These are phyloP conservation scores for Phycomyces nitens DNA, from an alignment of 192 early-diverging fungal genomes.

Conservation along the genomic window DNA sequence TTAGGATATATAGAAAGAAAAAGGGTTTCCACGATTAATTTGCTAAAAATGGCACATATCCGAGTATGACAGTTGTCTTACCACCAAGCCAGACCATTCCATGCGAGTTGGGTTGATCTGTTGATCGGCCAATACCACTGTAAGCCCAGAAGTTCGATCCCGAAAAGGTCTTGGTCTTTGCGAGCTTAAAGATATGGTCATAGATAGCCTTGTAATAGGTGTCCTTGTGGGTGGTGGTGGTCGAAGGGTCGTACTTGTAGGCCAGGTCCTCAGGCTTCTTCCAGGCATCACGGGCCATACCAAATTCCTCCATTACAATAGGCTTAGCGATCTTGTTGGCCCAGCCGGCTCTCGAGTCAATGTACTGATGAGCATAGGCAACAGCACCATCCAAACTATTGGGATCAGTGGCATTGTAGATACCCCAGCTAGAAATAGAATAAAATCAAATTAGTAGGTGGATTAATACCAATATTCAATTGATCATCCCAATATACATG, in stretches of 20 bases:
- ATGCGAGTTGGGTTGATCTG: conserved; percentile 25
- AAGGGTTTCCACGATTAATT: not conserved
- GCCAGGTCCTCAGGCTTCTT: not conserved
- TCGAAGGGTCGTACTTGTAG: conserved; percentile 44
- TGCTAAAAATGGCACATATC: not conserved
- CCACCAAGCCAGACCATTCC: conserved; percentile 48
- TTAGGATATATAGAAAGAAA: too few relatives aligned
- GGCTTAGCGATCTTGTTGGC: conserved; percentile 47
- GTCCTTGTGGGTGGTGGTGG: conserved; percentile 50
- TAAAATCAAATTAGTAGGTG: conserved; percentile 5
- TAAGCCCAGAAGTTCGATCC: conserved; percentile 70
- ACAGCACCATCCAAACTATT: conserved; percentile 38
- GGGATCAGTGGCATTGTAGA: conserved; percentile 48
- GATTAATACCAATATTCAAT: too few relatives aligned
- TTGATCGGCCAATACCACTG: conserved; percentile 48
- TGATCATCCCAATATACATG: too few relatives aligned
- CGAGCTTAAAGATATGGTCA: conserved; percentile 30
- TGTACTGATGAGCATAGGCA: conserved; percentile 36
- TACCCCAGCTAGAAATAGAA: conserved; percentile 51
- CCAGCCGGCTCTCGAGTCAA: conserved; percentile 47
- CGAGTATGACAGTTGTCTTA: conserved; percentile 3
- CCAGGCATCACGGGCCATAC: conserved; percentile 53
- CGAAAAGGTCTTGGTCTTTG: conserved; percentile 25
- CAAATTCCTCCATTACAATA: conserved; percentile 55
- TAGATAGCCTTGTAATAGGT: conserved; percentile 47